A percentile compares a stretch with the other conserved stretches of the same genome.
These are phyloP conservation scores for Colletotrichum destructivum DNA, from an alignment of 2,329 filamentous ascomycete genomes.

Conservation along the genomic window DNA sequence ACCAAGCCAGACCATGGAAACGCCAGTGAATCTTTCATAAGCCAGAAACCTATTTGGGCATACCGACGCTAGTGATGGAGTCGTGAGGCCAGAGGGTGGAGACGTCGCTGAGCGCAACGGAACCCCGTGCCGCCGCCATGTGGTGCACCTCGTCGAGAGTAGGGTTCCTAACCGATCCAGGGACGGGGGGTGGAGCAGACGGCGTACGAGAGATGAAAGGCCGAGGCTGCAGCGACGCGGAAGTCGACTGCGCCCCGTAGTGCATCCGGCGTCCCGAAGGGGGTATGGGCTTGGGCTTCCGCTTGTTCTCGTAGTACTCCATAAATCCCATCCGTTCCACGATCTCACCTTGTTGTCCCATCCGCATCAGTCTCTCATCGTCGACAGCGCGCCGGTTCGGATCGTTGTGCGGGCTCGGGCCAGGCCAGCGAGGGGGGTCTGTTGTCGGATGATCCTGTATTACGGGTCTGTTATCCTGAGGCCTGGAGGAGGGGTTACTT, in stretches of 20 bases:
- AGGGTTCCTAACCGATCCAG: neutral
- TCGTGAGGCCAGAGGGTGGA: neutral
- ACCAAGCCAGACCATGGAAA: neutral
- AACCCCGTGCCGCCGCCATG: neutral
- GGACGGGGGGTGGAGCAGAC: neutral
- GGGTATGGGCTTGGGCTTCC: neutral
- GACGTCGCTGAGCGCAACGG: neutral
- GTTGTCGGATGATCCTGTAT: slow-evolving; percentile 24
- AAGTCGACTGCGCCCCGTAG: neutral
- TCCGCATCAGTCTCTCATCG: neutral
- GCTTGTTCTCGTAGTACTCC: slow-evolving; percentile 8
- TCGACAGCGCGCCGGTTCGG: neutral
- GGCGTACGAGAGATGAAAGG: neutral
- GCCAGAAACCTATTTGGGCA: neutral
- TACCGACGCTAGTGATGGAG: neutral
- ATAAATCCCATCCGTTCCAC: neutral
- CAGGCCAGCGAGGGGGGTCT: neutral
- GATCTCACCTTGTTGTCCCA: neutral
- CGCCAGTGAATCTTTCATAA: too few relatives aligned
- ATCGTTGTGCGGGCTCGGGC: too few relatives aligned
- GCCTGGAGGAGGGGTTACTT: slow-evolving; percentile 22
- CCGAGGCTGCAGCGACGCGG: neutral
- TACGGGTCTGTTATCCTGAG: slow-evolving; percentile 26
- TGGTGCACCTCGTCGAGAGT: slow-evolving; percentile 6
- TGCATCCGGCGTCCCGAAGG: slow-evolving; percentile 2